These are phyloP conservation scores for Trypanosoma mega DNA, from an alignment of 208 protist genomes.

Conservation along the genomic window DNA sequence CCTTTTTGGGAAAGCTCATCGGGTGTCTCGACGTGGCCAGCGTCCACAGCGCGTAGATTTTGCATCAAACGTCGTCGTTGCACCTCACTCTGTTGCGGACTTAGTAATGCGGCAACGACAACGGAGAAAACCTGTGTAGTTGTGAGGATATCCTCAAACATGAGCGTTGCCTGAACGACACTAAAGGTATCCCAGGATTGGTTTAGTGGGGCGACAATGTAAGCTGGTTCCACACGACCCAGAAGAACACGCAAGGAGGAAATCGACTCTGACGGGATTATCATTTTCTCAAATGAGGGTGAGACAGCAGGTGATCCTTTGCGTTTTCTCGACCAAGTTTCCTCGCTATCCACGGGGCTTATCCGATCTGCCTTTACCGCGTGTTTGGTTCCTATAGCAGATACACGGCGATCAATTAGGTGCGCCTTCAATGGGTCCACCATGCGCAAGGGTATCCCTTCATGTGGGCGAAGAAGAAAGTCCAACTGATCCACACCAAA, in stretches of 20 bases:
- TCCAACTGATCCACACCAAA: slow-evolving; percentile 28
- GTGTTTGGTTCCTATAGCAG: too few relatives aligned
- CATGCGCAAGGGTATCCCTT: not conserved
- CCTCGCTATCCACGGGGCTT: too few relatives aligned
- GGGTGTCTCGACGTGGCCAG: not conserved
- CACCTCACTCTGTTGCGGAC: slow-evolving; percentile 33
- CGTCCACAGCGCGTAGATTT: slow-evolving; percentile 25
- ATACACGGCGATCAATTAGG: too few relatives aligned
- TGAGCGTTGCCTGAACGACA: slow-evolving; percentile 58
- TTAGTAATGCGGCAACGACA: slow-evolving; percentile 52
- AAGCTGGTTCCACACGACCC: slow-evolving; percentile 49
- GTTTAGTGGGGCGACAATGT: slow-evolving; percentile 63
- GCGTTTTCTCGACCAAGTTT: too few relatives aligned
- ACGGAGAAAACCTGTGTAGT: slow-evolving; percentile 36
- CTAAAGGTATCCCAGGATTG: slow-evolving; percentile 62
- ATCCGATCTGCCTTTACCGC: too few relatives aligned
- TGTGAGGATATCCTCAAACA: slow-evolving; percentile 21
- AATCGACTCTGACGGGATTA: too few relatives aligned
- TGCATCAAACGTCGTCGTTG: slow-evolving; percentile 36
- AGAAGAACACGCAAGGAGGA: slow-evolving; percentile 43
- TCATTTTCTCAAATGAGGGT: too few relatives aligned
- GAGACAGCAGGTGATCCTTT: too few relatives aligned
- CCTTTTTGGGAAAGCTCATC: too few relatives aligned
- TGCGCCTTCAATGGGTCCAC: slow-evolving; percentile 6
- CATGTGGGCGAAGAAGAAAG: slow-evolving; percentile 14